Base-by-base conservation (phyloP, 768 basidiomycete genomes). In the Phaeotremella skinneri region DNA sequence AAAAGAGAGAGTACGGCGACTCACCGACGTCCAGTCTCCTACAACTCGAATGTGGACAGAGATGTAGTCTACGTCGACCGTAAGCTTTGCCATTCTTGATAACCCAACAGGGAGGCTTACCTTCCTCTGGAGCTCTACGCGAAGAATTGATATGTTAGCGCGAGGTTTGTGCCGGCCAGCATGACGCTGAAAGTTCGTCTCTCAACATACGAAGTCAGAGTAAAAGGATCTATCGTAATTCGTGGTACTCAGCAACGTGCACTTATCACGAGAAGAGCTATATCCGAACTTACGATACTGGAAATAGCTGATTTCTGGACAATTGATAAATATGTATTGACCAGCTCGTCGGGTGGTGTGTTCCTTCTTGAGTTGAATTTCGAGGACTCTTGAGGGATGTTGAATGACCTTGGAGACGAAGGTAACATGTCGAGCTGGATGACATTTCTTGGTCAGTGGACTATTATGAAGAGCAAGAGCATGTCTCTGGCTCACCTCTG, bases 291-390 rank as follows among this genome's bases (percentile, higher is more conserved):
- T 20, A 45, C 43, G 93, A 89, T 91, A 97, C 75, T 96, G 91
- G 82, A 88, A 93, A 80, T 91, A 94, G 20, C 88, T 90, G 47
- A 97, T 81, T 77, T 91, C 89, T 7, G 92, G 93, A 79, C 90
- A 91, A 45, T 66, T 70, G 62, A 63, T 70, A 81, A 94, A 92
- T 75, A 97, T 89, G 78, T 96, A 97, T 56, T 94, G 90, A 20
- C 91, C 91, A 1, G 91, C 90, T 11, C 86, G 83, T 27, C 84
- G 85, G 1, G 80, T 86, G 0, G 85, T 90, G 79, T 87, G 88
- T 72, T 96, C 93, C 79, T 96, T 96, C 82, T 93, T 96, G 82
- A 97, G 93, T 78, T 96, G 94, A 27, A 98, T 80, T 79, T 97
- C 92, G 80, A 93, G 83, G 62, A 96, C 91, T 62, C 88, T 90